Evolutionary conservation across 768 basidiomycete genomes (phyloP), one percentile per base, ranked within the genome.

Genomic region (Leccinum disarticulatum): DNA sequence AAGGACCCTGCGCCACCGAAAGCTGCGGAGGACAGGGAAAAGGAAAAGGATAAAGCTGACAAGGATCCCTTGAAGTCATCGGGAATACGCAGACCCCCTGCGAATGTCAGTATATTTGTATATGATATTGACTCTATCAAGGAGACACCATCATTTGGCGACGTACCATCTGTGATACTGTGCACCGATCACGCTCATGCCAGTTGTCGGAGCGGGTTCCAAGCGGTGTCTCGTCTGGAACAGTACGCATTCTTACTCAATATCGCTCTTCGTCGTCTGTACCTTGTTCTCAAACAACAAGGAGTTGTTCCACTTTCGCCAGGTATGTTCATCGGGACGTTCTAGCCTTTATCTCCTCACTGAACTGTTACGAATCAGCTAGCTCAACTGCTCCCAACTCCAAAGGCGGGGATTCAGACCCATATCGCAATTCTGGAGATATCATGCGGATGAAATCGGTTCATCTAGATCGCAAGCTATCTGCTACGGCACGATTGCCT

Each of bases 201-300:
- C 28, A 83, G 81, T 15, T 91, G 88, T 67, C 79, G 84, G 57
- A 69, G 75, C 25, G 94, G 95, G 11, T 98, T 98, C 75, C 90
- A 92, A 69, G 82, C 91, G 17, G 97, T 97, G 15, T 93, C 95
- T 61, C 81, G 96, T 58, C 76, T 99, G 63, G 97, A 99, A 78
- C 97, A 99, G 71, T 99, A 97, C 73, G 93, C 97, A 2, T 99
- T 95, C 80, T 76, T 99, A 58, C 79, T 99, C 55, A 98, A 98
- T 70, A 97, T 98, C 25, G 97, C 96, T 19, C 79, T 99, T 57
- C 81, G 95, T 64, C 83, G 96, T 68, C 79, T 99, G 55, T 98
- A 95, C 74, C 82, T 92, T 31, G 81, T 91, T 38, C 77, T 93
- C 68, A 91, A 90, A 79, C 90, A 91, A 76, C 86, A 91, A 67